These are phyloP conservation scores for Phytophthora pluvialis DNA, from an alignment of 352 stramenopile species.

Conservation along the genomic window DNA sequence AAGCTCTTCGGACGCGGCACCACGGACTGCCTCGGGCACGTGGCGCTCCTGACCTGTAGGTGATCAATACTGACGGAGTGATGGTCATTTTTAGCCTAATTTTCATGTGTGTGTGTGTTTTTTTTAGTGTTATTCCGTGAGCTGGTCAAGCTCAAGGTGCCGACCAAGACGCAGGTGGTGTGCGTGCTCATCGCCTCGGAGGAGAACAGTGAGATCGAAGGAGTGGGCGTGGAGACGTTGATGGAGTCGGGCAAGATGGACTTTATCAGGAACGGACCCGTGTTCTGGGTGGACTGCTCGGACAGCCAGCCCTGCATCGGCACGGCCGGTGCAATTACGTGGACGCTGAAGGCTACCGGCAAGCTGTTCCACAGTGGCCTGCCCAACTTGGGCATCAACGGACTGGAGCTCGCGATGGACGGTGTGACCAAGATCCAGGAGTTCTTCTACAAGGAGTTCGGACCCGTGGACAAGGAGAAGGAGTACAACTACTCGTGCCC, in stretches of 20 bases:
- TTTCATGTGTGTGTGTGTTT: not conserved
- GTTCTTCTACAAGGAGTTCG: slow-evolving; percentile 92
- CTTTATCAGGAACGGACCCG: slow-evolving; percentile 92
- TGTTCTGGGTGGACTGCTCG: slow-evolving; percentile 93
- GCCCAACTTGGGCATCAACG: slow-evolving; percentile 91
- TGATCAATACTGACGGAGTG: not conserved
- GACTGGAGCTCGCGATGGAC: slow-evolving; percentile 90
- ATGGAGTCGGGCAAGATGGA: slow-evolving; percentile 91
- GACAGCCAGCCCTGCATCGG: slow-evolving; percentile 94
- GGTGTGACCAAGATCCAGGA: slow-evolving; percentile 86
- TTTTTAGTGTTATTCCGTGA: slow-evolving; percentile 62
- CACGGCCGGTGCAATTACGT: slow-evolving; percentile 87
- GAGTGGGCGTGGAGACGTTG: slow-evolving; percentile 90
- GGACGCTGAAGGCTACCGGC: slow-evolving; percentile 90
- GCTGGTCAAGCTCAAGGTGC: slow-evolving; percentile 80
- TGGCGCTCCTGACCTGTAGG: slow-evolving; percentile 90
- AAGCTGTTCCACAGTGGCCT: slow-evolving; percentile 94
- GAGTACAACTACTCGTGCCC: slow-evolving; percentile 93
- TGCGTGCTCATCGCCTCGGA: slow-evolving; percentile 92
- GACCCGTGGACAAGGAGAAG: slow-evolving; percentile 76
- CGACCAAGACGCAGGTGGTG: slow-evolving; percentile 78
- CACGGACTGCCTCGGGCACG: slow-evolving; percentile 93
- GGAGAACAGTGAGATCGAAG: slow-evolving; percentile 83
- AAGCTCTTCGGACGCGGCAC: slow-evolving; percentile 93
- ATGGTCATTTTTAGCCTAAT: not conserved